A percentile compares a stretch with the other conserved stretches of the same genome.
Evolutionary conservation across 352 stramenopile genomes (phyloP).

Genomic region (Saprolegnia parasitica): DNA sequence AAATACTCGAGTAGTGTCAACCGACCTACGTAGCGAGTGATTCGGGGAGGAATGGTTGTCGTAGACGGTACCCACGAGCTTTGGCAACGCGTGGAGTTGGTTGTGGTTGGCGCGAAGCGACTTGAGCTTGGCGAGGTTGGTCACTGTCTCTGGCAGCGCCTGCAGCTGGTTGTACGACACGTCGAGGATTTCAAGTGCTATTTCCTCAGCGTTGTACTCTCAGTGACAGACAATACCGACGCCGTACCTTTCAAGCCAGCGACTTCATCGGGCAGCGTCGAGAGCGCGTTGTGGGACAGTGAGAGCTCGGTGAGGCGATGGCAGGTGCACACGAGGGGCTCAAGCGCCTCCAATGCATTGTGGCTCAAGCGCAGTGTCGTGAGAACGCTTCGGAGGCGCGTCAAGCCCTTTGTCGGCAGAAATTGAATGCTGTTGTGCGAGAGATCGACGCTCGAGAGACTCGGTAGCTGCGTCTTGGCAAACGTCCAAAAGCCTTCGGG

Average conservation of each 20-base stretch:
- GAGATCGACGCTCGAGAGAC: conserved; percentile 25
- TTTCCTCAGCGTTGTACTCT: conserved; percentile 40
- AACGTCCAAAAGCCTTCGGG: conserved; percentile 1
- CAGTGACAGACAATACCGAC: conserved; percentile 31
- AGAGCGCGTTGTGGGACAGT: conserved; percentile 42
- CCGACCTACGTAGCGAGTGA: conserved; percentile 35
- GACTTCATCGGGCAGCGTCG: conserved; percentile 42
- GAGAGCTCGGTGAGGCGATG: conserved; percentile 39
- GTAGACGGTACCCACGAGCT: conserved; percentile 36
- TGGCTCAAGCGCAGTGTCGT: conserved; percentile 36
- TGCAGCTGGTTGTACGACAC: conserved; percentile 47
- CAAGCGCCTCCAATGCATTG: conserved; percentile 31
- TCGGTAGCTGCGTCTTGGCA: not conserved
- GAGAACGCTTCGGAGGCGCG: conserved; percentile 48
- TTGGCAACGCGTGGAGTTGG: conserved; percentile 37
- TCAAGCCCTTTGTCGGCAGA: conserved; percentile 36
- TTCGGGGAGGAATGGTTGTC: conserved; percentile 46
- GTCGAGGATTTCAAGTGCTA: conserved; percentile 38
- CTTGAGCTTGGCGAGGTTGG: conserved; percentile 36
- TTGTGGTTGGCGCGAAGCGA: conserved; percentile 46
- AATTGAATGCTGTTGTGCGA: conserved; percentile 43
- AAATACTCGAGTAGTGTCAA: conserved; percentile 40
- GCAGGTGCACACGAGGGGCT: conserved; percentile 14
- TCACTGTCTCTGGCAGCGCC: conserved; percentile 40
- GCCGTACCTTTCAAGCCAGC: conserved; percentile 43